Evolutionary conservation across 179 eudicot species (phyloP), one percentile per base, ranked within the genome.

Genomic region (Corrigiola litoralis): DNA sequence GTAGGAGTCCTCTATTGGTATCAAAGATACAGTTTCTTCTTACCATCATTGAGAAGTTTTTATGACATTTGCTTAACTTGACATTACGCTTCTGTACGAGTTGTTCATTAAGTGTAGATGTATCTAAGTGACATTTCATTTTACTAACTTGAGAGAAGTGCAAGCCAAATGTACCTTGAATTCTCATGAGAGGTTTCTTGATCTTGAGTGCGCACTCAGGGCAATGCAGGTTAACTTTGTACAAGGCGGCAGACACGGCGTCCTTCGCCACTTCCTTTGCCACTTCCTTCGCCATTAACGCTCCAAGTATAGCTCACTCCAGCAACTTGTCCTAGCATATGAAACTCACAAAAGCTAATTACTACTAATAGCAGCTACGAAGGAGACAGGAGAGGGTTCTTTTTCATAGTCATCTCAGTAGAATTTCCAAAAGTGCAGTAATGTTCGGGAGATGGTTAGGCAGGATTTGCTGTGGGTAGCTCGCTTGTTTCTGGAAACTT

Each of bases 191-290:
- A 24, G 91, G 88, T 68, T 73, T 78, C 68, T 57, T 78, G 68
- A 90, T 85, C 47, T 78, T 85, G 44, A 56, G 60, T 25, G 90
- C 95, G 66, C 97, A 90, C 68, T 88, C 77, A 2, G 95, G 89
- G 72, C 97, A 91, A 37, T 91, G 97, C 54, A 91, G 68, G 76
- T 84, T 41, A 36, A 82, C 77, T 72, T 75, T 86, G 83, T 84
- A 90, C 57, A 79, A 70, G 44, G 84, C 87, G 49, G 77, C 84
- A 3, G 71, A 69, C 27, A 81, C 77, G 28, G 53, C 66, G 48
- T 73, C 66, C 36, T 65, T 66, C 11, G 56, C 64, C 69, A 57
- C 58, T 50, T 60, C 29, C n/a, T 21, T 53, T 25, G 28, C 42
- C 1, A 33, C 63, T 63, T 72, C 61, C 41, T 64, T 60, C 16